Conservation (phyloP, 2,329 filamentous ascomycete species). For the Fusarium euwallaceae region DNA sequence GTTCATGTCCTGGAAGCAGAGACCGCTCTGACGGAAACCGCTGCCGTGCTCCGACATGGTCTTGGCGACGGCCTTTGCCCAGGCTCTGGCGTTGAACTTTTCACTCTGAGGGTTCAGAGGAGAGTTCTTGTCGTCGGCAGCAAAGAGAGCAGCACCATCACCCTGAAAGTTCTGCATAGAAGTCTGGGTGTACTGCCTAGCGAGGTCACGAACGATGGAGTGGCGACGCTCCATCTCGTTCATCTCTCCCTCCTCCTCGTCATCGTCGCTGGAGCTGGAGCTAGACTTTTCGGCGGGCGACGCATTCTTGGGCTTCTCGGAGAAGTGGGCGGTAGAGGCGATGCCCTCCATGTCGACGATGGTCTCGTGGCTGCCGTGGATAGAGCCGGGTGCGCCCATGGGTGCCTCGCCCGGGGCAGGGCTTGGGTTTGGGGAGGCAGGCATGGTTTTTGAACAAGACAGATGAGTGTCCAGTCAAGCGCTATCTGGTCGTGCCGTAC, state of each 20-base stretch:
- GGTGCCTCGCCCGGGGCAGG: constrained; percentile 13
- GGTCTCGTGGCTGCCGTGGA: constrained; percentile 35
- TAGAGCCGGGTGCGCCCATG: constrained; percentile 22
- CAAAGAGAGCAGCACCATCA: constrained; percentile 30
- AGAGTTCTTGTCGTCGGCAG: constrained; percentile 49
- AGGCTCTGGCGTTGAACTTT: constrained; percentile 64
- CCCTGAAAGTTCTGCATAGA: constrained; percentile 30
- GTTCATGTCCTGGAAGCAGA: constrained; percentile 62
- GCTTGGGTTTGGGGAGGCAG: constrained; percentile 15
- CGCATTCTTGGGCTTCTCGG: constrained; percentile 23
- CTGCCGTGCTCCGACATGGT: constrained; percentile 43
- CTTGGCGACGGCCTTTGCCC: constrained; percentile 48
- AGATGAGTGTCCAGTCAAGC: background rate
- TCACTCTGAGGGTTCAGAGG: constrained; percentile 62
- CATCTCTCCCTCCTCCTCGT: background rate
- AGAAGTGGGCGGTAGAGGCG: background rate
- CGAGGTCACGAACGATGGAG: constrained; percentile 39
- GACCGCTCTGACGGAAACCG: constrained; percentile 47
- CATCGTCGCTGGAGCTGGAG: constrained; percentile 13
- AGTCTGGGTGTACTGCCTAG: constrained; percentile 31
- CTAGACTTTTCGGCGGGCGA: background rate
- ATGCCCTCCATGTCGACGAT: constrained; percentile 27
- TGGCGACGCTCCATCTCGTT: constrained; percentile 36
- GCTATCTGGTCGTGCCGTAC: constrained; percentile 3
- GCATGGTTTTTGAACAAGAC: constrained; percentile 29